Percentiles rank a stretch among this genome's conserved stretches.
These are phyloP conservation scores for Teratosphaeria epicoccoides DNA, from an alignment of 2,329 filamentous ascomycete species.

Conservation along the genomic window DNA sequence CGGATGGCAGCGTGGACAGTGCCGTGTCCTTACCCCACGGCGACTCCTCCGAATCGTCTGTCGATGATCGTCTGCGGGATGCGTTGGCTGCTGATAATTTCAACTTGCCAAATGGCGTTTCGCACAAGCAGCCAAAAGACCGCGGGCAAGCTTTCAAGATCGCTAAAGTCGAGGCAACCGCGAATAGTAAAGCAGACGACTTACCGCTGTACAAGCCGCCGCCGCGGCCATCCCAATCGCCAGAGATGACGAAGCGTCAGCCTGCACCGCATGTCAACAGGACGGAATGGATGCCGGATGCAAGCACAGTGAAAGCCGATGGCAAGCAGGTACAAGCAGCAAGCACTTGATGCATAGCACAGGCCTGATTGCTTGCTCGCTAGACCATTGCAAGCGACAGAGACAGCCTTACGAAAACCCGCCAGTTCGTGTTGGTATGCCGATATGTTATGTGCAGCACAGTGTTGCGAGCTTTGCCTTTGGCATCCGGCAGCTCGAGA, in stretches of 20 bases:
- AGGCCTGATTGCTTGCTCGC: neutral
- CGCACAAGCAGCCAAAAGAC: neutral
- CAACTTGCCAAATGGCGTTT: neutral
- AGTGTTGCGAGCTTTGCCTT: neutral
- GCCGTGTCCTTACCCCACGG: constrained; percentile 18
- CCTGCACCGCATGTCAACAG: constrained; percentile 9
- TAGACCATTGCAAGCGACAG: neutral
- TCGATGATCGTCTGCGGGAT: constrained; percentile 5
- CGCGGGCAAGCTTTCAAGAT: constrained; percentile 3
- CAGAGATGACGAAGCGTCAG: constrained; percentile 17
- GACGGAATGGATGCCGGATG: neutral
- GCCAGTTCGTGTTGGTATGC: too few species aligned
- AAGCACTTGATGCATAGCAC: neutral
- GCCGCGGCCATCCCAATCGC: constrained; percentile 18
- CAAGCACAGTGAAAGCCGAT: neutral
- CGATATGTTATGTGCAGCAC: neutral
- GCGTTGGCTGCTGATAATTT: constrained; percentile 1
- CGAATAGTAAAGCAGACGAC: constrained; percentile 1
- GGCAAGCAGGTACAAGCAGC: neutral
- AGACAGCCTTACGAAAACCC: neutral
- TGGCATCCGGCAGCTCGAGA: neutral
- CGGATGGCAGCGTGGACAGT: constrained; percentile 22
- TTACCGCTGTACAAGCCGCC: constrained; percentile 23
- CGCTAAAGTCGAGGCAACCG: neutral
- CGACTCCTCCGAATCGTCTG: constrained; percentile 6